Evolutionary conservation across 2,329 filamentous ascomycete genomes (phyloP).

Genomic region (Trichophyton benhamiae): DNA sequence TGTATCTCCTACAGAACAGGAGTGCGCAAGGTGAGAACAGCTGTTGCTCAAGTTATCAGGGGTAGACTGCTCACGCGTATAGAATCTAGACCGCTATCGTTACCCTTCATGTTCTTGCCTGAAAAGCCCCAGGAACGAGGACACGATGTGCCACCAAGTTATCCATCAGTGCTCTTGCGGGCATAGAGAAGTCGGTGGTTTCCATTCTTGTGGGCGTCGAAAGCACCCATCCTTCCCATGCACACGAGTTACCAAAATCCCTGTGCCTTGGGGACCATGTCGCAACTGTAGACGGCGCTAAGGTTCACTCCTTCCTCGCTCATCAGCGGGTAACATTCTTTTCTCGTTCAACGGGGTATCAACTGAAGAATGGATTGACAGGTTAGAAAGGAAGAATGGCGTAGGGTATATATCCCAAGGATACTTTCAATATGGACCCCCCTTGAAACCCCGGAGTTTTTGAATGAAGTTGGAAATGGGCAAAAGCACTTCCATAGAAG

Average conservation of each 20-base stretch:
- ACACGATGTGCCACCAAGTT: constrained; percentile 11
- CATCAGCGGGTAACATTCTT: neutral
- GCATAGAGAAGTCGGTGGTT: constrained; percentile 8
- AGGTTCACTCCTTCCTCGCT: neutral
- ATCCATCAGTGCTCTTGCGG: constrained; percentile 10
- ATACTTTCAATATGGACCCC: neutral
- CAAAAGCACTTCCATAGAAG: neutral
- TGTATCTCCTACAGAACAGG: neutral
- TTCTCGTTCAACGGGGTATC: neutral
- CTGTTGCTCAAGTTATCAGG: neutral
- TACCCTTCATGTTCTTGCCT: neutral
- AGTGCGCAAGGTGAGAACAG: neutral
- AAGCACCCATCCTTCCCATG: constrained; percentile 2
- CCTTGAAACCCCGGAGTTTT: neutral
- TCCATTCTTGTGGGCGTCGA: constrained; percentile 7
- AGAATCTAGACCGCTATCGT: neutral
- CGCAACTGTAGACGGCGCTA: constrained; percentile 3
- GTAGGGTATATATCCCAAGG: neutral
- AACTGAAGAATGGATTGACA: neutral
- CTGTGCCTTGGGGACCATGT: constrained; percentile 8
- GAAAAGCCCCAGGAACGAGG: neutral
- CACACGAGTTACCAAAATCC: constrained; percentile 5
- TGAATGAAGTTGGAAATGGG: neutral
- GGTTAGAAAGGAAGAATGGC: neutral
- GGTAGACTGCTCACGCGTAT: neutral